Evolutionary conservation across 106 monocot genomes (phyloP).

Genomic region (Iris macrosiphon): DNA sequence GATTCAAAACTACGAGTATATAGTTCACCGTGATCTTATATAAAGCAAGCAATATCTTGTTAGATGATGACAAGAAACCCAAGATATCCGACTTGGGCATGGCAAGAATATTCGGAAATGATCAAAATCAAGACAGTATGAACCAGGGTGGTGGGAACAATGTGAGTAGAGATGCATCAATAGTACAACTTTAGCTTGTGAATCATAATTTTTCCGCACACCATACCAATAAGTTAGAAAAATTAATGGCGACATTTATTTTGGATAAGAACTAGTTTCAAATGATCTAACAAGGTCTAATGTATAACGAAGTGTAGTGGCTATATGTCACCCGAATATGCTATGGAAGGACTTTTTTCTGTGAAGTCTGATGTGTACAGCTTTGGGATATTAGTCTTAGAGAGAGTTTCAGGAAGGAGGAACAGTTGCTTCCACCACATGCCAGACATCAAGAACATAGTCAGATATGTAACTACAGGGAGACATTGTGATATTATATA

Average conservation of each 20-base stretch:
- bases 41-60: conserved; percentile 61
- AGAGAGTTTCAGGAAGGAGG: conserved; percentile 36
- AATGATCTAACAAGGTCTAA: too few relatives aligned
- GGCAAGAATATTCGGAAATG: conserved; percentile 51
- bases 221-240: not conserved
- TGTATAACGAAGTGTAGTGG: conserved; percentile 66
- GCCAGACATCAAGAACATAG: conserved; percentile 20
- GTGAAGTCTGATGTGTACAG: conserved; percentile 62
- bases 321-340: conserved; percentile 76
- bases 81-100: conserved; percentile 75
- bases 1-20: conserved; percentile 43
- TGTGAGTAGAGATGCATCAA: too few relatives aligned
- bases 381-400: conserved; percentile 53
- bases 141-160: conserved; percentile 44
- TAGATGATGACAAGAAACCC: conserved; percentile 46
- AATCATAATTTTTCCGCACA: too few relatives aligned
- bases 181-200: too few relatives aligned
- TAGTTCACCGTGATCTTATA: conserved; percentile 61
- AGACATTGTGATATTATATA: too few relatives aligned
- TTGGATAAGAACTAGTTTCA: too few relatives aligned
- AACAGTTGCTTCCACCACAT: conserved; percentile 24
- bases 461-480: conserved; percentile 40
- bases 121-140: conserved; percentile 38
- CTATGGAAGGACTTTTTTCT: conserved; percentile 58
- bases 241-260: not conserved